Percentiles rank a stretch among this genome's conserved stretches.
Conservation (phyloP, 768 basidiomycete genomes). For the Cubamyces sp. region DNA sequence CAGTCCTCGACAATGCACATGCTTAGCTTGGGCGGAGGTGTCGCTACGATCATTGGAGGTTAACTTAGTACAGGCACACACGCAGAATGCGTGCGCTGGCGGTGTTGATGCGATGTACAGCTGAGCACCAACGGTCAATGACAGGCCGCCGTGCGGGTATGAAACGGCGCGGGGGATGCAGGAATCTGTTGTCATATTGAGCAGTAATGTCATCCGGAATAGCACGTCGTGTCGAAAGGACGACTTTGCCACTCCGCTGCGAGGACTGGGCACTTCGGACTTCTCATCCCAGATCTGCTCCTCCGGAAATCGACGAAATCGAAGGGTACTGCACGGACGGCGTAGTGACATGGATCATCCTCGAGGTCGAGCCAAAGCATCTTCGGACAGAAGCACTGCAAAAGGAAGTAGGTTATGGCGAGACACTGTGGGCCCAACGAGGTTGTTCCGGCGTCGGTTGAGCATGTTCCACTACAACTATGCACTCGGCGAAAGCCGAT, state of each 20-base stretch:
- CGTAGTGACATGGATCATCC: conserved; percentile 7
- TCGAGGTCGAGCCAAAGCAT: conserved; percentile 10
- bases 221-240: too few species aligned
- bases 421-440: conserved; percentile 4
- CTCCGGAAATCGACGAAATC: too few species aligned
- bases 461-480: neutral
- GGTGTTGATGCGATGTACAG: neutral
- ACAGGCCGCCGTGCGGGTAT: too few species aligned
- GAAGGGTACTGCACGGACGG: too few species aligned
- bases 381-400: conserved; percentile 3
- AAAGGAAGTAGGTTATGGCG: neutral
- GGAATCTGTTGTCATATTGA: too few species aligned
- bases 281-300: too few species aligned
- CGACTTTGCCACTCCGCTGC: too few species aligned
- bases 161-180: too few species aligned
- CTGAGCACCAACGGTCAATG: too few species aligned
- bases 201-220: too few species aligned
- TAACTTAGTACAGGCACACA: conserved; percentile 18
- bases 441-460: conserved; percentile 10
- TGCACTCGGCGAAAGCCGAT: neutral
- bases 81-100: neutral
- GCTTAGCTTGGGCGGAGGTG: neutral
- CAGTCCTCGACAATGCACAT: conserved; percentile 11
- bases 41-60: conserved; percentile 9
- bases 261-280: too few species aligned